Percentiles rank a stretch among this genome's conserved stretches.
phyloP scores from a whole-genome alignment of 192 early-diverging fungal species.

The Lobosporangium transversale region DNA sequence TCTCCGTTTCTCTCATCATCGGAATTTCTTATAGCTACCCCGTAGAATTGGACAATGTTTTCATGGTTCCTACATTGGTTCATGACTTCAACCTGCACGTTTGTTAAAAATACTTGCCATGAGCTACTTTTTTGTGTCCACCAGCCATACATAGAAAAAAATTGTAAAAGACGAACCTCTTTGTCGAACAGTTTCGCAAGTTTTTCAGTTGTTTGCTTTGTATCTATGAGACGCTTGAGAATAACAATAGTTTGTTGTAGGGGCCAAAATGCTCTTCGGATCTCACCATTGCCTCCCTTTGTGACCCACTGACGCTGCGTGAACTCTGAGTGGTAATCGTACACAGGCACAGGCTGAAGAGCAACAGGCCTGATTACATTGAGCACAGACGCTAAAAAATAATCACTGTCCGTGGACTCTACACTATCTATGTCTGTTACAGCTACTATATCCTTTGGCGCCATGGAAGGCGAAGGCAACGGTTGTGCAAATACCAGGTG shows the following conservation, averaged over 20 bases:
- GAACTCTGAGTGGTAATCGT: constrained; percentile 35
- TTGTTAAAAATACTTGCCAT: no score
- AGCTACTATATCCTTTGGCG: neutral
- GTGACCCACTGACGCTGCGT: constrained; percentile 34
- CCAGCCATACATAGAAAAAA: neutral
- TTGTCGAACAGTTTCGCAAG: constrained; percentile 45
- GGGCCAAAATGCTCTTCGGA: constrained; percentile 31
- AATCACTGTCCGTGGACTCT: constrained; percentile 13
- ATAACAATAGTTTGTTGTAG: constrained; percentile 25
- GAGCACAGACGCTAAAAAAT: constrained; percentile 36
- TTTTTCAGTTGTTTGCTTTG: constrained; percentile 28
- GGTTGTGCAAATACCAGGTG: neutral
- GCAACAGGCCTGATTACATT: constrained; percentile 32
- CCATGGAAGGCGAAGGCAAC: constrained; percentile 19
- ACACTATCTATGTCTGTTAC: constrained; percentile 2
- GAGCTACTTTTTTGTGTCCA: neutral
- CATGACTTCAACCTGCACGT: constrained; percentile 51
- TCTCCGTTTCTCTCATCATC: constrained; percentile 34
- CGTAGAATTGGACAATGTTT: constrained; percentile 47
- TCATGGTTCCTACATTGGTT: constrained; percentile 40
- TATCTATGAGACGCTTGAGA: constrained; percentile 41
- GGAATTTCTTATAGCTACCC: no score
- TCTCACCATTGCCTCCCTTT: constrained; percentile 43
- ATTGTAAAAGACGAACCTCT: constrained; percentile 26
- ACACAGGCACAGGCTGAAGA: constrained; percentile 14